Percentiles rank a stretch among this genome's conserved stretches.
These are phyloP conservation scores for Jacaranda copaia DNA, from an alignment of 257 asterid species.

Conservation along the genomic window DNA sequence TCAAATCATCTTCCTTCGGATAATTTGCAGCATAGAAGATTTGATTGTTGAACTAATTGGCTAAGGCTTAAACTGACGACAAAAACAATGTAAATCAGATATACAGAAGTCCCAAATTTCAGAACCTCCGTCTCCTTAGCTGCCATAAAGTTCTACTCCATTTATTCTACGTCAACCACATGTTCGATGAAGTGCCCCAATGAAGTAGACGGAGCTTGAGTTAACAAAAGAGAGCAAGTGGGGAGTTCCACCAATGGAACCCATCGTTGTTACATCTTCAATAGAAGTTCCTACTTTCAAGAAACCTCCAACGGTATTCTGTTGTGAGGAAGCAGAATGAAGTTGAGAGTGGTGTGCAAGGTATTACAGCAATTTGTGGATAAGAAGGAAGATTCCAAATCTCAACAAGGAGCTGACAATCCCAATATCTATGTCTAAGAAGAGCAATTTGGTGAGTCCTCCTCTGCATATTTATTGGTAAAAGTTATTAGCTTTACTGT, in stretches of 20 bases:
- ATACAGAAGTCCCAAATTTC: background rate
- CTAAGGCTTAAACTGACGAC: background rate
- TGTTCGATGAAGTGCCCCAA: slow-evolving; percentile 37
- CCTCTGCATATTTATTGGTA: too few species aligned
- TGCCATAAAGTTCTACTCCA: background rate
- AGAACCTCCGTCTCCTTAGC: background rate
- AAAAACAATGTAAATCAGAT: background rate
- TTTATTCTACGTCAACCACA: background rate
- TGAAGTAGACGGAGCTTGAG: background rate
- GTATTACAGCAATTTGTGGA: too few species aligned
- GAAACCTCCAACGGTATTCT: too few species aligned
- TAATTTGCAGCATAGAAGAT: too few species aligned
- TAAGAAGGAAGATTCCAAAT: too few species aligned
- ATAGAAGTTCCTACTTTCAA: background rate
- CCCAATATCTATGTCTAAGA: too few species aligned
- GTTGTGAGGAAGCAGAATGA: too few species aligned
- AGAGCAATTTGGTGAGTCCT: too few species aligned
- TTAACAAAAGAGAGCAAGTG: background rate
- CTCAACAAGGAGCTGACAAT: too few species aligned
- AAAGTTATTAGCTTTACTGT: too few species aligned
- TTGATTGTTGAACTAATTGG: background rate
- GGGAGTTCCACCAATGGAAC: background rate
- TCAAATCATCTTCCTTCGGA: too few species aligned
- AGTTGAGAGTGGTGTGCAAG: too few species aligned
- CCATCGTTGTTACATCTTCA: background rate